phyloP scores from a whole-genome alignment of 805 yeast species.

The Starmerella etchellsii region DNA sequence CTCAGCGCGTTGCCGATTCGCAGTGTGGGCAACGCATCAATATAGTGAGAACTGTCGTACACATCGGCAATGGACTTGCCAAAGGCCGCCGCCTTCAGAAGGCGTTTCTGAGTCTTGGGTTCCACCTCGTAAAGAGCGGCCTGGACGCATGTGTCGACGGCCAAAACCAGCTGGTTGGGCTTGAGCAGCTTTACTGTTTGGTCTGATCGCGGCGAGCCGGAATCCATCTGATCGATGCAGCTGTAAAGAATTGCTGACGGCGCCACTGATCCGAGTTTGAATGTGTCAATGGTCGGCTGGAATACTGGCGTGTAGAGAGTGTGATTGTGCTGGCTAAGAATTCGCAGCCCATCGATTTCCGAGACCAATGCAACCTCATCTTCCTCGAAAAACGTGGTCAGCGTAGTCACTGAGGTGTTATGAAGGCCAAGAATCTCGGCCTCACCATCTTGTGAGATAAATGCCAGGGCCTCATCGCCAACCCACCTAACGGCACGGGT shows the following conservation, averaged over 20 bases:
- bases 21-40: slow-evolving; percentile 46
- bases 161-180: slow-evolving; percentile 37
- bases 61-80: slow-evolving; percentile 53
- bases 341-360: slow-evolving; percentile 56
- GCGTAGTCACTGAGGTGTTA: background rate
- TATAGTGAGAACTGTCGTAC: slow-evolving; percentile 48
- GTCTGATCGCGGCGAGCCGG: slow-evolving; percentile 67
- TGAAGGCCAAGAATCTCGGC: slow-evolving; percentile 28
- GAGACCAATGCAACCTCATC: slow-evolving; percentile 32
- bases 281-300: slow-evolving; percentile 43
- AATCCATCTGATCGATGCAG: slow-evolving; percentile 52
- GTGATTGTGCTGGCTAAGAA: slow-evolving; percentile 44
- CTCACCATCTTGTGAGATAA: slow-evolving; percentile 19
- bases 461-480: slow-evolving; percentile 66
- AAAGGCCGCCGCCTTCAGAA: slow-evolving; percentile 69
- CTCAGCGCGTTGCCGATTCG: slow-evolving; percentile 62
- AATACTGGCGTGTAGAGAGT: slow-evolving; percentile 57
- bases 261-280: slow-evolving; percentile 70
- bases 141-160: slow-evolving; percentile 56
- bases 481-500: slow-evolving; percentile 45
- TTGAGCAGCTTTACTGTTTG: slow-evolving; percentile 51
- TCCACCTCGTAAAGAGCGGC: slow-evolving; percentile 73
- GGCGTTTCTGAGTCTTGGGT: slow-evolving; percentile 62
- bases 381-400: slow-evolving; percentile 27
- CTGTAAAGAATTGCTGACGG: slow-evolving; percentile 75